These are phyloP conservation scores for Debaryomyces hansenii DNA, from an alignment of 805 yeast species.

Conservation along the genomic window DNA sequence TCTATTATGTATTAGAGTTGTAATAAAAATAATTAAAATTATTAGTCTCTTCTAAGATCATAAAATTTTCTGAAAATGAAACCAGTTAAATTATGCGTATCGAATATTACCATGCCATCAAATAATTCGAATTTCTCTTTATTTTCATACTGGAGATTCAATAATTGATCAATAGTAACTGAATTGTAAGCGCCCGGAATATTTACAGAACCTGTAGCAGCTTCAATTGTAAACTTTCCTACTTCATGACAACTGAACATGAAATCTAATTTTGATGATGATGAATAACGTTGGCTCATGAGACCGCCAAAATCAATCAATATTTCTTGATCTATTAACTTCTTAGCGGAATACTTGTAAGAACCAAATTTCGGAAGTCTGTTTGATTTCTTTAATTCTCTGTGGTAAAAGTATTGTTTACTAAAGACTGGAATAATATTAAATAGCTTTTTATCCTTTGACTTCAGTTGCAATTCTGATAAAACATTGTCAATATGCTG, in stretches of 20 bases:
- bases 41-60: slow-evolving; percentile 42
- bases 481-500: slow-evolving; percentile 46
- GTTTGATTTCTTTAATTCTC: slow-evolving; percentile 66
- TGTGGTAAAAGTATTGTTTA: slow-evolving; percentile 73
- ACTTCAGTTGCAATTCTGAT: slow-evolving; percentile 42
- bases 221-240: slow-evolving; percentile 73
- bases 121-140: slow-evolving; percentile 54
- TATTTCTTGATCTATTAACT: slow-evolving; percentile 71
- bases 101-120: slow-evolving; percentile 66
- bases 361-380: slow-evolving; percentile 75
- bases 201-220: slow-evolving; percentile 69
- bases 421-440: slow-evolving; percentile 57
- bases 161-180: slow-evolving; percentile 67
- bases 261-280: slow-evolving; percentile 67
- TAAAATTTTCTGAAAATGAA: slow-evolving; percentile 78
- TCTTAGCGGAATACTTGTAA: slow-evolving; percentile 72
- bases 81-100: slow-evolving; percentile 64
- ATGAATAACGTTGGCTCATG: slow-evolving; percentile 34
- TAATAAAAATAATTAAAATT: background rate
- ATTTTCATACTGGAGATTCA: slow-evolving; percentile 73
- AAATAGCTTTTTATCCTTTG: slow-evolving; percentile 47
- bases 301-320: slow-evolving; percentile 60
- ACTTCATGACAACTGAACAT: slow-evolving; percentile 74
- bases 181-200: slow-evolving; percentile 58
- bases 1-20: background rate